Evolutionary conservation across 2,329 filamentous ascomycete genomes (phyloP).

Genomic region (Alternaria arbusti): DNA sequence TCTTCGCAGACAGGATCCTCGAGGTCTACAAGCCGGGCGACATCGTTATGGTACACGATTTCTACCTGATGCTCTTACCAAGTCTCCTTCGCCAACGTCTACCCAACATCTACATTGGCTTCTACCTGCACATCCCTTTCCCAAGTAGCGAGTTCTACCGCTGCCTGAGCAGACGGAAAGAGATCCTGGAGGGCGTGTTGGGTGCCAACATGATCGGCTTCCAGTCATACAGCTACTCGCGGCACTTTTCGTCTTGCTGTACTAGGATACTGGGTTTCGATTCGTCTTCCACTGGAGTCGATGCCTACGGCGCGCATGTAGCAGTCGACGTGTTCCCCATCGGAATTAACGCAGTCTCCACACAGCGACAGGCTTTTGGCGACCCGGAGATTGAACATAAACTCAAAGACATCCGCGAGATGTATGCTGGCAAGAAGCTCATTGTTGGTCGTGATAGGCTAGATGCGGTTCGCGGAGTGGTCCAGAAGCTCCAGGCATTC

Average conservation of each 20-base stretch:
- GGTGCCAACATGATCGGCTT: conserved; percentile 94
- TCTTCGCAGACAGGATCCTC: conserved; percentile 88
- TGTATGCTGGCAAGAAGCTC: conserved; percentile 90
- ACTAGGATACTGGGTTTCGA: conserved; percentile 90
- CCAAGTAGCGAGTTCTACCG: conserved; percentile 95
- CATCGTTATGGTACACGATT: conserved; percentile 91
- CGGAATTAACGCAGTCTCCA: conserved; percentile 85
- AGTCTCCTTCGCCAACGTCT: conserved; percentile 85
- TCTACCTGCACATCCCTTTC: conserved; percentile 93
- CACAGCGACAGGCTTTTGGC: conserved; percentile 76
- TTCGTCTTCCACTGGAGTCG: conserved; percentile 82
- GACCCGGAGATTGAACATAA: conserved; percentile 73
- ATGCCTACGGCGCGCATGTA: conserved; percentile 86
- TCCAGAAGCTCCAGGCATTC: conserved; percentile 95
- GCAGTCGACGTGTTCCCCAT: conserved; percentile 94
- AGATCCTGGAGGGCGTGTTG: conserved; percentile 86
- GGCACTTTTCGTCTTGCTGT: conserved; percentile 94
- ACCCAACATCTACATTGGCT: conserved; percentile 90
- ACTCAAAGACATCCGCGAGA: conserved; percentile 71
- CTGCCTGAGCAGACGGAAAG: conserved; percentile 85
- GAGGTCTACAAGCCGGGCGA: conserved; percentile 92
- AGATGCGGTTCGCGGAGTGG: conserved; percentile 88
- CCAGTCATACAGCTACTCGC: conserved; percentile 93
- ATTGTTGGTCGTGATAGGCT: conserved; percentile 95
- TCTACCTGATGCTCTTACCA: conserved; percentile 88